These are phyloP conservation scores for Vitis riparia DNA, from an alignment of 164 flowering plant species.

Conservation along the genomic window DNA sequence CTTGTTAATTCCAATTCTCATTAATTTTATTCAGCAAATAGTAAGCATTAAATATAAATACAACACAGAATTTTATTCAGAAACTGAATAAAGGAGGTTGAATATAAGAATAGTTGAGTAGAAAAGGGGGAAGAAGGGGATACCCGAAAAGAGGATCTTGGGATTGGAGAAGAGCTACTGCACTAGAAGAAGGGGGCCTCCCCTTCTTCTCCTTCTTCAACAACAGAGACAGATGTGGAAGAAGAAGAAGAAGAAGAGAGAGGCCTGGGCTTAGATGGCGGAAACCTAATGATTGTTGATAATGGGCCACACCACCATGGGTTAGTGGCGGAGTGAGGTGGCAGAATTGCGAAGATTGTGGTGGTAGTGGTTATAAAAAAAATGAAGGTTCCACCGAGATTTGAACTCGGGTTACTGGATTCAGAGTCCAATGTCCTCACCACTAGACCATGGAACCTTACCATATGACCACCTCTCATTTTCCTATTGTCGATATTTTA, in stretches of 20 bases:
- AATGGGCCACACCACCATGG: slow-evolving; percentile 7
- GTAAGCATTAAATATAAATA: not conserved
- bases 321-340: slow-evolving; percentile 2
- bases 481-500: too few species aligned
- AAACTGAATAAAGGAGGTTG: not conserved
- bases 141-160: slow-evolving; percentile 23
- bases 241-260: slow-evolving; percentile 18
- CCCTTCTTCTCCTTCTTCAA: slow-evolving; percentile 19
- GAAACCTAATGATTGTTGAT: not conserved
- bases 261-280: slow-evolving; percentile 5
- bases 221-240: slow-evolving; percentile 24
- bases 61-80: not conserved
- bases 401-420: slow-evolving; percentile 73
- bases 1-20: not conserved
- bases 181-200: slow-evolving; percentile 7
- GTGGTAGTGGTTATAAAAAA: not conserved
- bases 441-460: slow-evolving; percentile 62
- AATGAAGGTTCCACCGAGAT: slow-evolving; percentile 58
- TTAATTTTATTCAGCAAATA: not conserved
- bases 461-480: too few species aligned
- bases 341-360: not conserved
- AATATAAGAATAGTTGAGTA: not conserved
- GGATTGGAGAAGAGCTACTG: slow-evolving; percentile 5
- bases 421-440: slow-evolving; percentile 75
- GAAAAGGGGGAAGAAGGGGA: not conserved